Evolutionary conservation across 2,329 filamentous ascomycete genomes (phyloP), one percentile per base, ranked within the genome.

Genomic region (Microcera coccophila): DNA sequence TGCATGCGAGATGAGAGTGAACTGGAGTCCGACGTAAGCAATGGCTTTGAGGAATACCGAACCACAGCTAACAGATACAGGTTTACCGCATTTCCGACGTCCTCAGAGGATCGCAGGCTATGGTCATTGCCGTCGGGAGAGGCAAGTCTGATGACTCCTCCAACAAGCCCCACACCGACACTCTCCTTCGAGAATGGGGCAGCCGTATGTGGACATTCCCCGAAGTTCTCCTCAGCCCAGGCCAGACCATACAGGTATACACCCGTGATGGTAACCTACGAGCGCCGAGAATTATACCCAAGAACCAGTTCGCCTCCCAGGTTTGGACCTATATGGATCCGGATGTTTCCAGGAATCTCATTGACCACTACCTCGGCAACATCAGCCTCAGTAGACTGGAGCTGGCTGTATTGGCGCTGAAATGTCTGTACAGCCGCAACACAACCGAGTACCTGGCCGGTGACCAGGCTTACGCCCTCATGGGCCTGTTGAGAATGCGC

Each of bases 381-480:
- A 55, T 67, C 11, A 51, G 39, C 14, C 54, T 68, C 11, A 63
- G 61, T 36, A 53, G 56, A 4, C 49, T 68, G 4, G 63, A 67
- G 41, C 59, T 66, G 11, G 53, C 59, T 16, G 56, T 60, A 2
- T 44, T 61, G 1, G 55, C 58, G 1, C 49, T 67, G 12, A 52
- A 53, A 19, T 67, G 64, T 28, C 49, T 68, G 3, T 61, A 58
- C 17, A 54, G 49, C 33, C 54, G 61, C 2, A 18, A 55, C 5
- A 60, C 59, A 12, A 51, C 41, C 0, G 43, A 53, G 31, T 49
- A 54, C 19, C 47, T 57, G 14, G 39, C 52, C 2, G 63, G 62
- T 20, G 65, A 68, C 24, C 60, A 58, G 20, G 55, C 60, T 2
- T 68, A 68, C 35, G 65, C 59, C 1, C 54, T 68, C 2, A 67